A percentile compares a stretch with the other conserved stretches of the same genome.
phyloP scores from a whole-genome alignment of 306 rosid species.

The Vigna angularis region DNA sequence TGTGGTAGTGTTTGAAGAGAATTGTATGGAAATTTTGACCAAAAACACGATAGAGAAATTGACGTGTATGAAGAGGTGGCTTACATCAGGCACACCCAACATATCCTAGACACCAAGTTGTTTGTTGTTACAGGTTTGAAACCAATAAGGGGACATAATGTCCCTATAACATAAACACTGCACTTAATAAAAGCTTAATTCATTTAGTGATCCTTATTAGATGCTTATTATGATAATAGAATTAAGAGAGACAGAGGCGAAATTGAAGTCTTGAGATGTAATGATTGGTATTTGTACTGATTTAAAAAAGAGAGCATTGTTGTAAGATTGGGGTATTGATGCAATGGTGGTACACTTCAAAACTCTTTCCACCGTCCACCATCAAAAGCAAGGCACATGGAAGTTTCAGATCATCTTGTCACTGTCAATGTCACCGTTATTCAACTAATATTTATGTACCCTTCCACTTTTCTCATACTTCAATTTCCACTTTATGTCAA shows the following conservation, averaged over 20 bases:
- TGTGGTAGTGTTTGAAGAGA: background rate
- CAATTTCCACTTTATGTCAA: no score
- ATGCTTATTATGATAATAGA: constrained; percentile 13
- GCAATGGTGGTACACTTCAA: constrained; percentile 23
- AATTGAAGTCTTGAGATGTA: background rate
- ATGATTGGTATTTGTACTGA: background rate
- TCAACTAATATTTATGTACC: background rate
- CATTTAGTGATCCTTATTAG: constrained; percentile 12
- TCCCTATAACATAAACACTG: background rate
- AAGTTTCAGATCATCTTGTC: background rate
- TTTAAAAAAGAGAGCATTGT: background rate
- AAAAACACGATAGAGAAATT: background rate
- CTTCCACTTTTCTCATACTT: no score
- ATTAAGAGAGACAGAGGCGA: background rate
- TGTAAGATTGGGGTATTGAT: background rate
- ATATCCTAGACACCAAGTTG: constrained; percentile 19
- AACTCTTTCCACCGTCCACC: background rate
- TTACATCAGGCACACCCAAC: background rate
- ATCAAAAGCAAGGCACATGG: background rate
- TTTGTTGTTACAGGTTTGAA: background rate
- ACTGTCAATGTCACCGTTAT: background rate
- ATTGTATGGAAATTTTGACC: background rate
- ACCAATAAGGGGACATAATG: constrained; percentile 24
- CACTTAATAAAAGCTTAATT: constrained; percentile 6
- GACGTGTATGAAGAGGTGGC: background rate